Evolutionary conservation across 23 red algal species (phyloP), one percentile per base, ranked within the genome.

Genomic region (Gracilaria domingensis): DNA sequence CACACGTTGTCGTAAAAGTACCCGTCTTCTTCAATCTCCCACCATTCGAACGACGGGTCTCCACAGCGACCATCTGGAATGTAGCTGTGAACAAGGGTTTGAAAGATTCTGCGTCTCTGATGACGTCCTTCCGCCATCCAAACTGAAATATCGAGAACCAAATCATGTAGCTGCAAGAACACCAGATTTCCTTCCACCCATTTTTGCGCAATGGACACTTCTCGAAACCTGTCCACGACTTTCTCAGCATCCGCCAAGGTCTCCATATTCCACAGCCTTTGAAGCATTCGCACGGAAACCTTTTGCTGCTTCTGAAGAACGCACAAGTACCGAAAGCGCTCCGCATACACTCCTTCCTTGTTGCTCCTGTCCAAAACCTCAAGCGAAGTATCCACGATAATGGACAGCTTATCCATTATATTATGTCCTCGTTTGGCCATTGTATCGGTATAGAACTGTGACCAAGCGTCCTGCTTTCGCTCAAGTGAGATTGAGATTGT

Each of bases 1-100:
- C 71, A 76, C 23, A 76, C 37, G 23, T 76, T 76, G 71, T 76
- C 71, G 44, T 35, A 35, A 21, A 76, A 24, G 44, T 76, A n/a
- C n/a, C n/a, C n/a, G n/a, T n/a, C n/a, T n/a, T n/a, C n/a, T n/a
- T n/a, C n/a, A n/a, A n/a, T n/a, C 36, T 50, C 37, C 71, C 71
- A 76, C 71, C 71, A 76, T 12, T 76, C 71, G 23, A 76, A 64
- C 59, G 8, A 64, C 8, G 59, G 21, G 59, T 64, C 59, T 12
- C 59, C 59, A 7, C 5, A 11, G 21, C 59, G 59, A 64, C 5
- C n/a, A 30, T 6, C 4, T 64, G 59, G 59, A 64, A 30, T 64
- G 59, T 64, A 64, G 28, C 17, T 64, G 59, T 11, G 28, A 64
- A 64, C 17, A 6, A 64, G 59, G 21, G 7, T 30, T 64, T 18